Evolutionary conservation across 2,329 filamentous ascomycete genomes (phyloP), one percentile per base, ranked within the genome.

Genomic region (Mycosphaerella sp.): DNA sequence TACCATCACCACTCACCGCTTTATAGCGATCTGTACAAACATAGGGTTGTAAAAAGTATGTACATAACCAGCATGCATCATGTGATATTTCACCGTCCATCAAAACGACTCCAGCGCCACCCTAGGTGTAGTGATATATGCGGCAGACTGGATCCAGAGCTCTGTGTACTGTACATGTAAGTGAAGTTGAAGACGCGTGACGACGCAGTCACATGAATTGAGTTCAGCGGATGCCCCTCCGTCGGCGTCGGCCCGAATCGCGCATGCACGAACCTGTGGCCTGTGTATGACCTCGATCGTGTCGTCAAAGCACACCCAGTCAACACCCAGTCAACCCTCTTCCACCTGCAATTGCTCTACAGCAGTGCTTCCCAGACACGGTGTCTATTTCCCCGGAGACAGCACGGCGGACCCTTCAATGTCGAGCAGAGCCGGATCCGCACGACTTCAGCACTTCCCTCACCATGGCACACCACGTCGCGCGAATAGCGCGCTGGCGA

Each of bases 401-500:
- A 34, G 30, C 2, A 34, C 30, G 30, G 30, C 13, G 30, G 10
- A 13, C 5, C 13, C 9, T 34, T 34, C 13, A 39, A 41, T 41
- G 39, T 41, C 39, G 39, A 41, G 39, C 39, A 41, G 39, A 41
- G 39, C 39, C 16, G 39, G 39, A 34, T 5, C 30, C 16, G 16
- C 39, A 41, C 39, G 39, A 41, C 39, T 41, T 17, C 39, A 41
- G 39, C 39, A 25, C 39, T 21, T 12, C 16, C 14, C 14, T 48
- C 35, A 36, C 37, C 14, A 48, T 48, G 45, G 45, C 27, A 34
- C 21, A 25, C 21, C 44, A 40, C 44, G 44, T 39, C 16, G 10
- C 44, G 14, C 18, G 5, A 36, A 44, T 21, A 32, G 41, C 41
- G 34, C 47, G 41, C 17, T 46, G 46, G 46, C 44, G 34, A 41